Evolutionary conservation across 139 green algal genomes (phyloP).

Genomic region (Tetradesmus lagerheimii): DNA sequence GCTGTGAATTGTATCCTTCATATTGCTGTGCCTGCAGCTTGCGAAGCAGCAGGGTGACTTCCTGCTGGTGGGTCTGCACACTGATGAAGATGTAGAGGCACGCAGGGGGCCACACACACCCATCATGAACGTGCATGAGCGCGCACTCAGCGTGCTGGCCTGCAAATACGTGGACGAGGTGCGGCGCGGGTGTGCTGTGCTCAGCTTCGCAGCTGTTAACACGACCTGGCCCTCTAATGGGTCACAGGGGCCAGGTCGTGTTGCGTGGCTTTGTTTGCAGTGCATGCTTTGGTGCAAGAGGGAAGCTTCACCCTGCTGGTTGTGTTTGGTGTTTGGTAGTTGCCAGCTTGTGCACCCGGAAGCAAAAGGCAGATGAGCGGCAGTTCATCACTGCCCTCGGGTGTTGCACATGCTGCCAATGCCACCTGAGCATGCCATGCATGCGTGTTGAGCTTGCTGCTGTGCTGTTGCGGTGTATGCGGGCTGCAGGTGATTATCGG

Average conservation of each 20-base stretch:
- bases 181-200: neutral
- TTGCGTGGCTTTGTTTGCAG: too few species aligned
- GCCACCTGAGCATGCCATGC: neutral
- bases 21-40: constrained; percentile 42
- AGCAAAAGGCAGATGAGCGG: too few species aligned
- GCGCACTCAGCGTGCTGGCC: constrained; percentile 93
- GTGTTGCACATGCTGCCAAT: neutral
- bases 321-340: neutral
- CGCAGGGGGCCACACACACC: constrained; percentile 90
- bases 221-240: too few species aligned
- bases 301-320: neutral
- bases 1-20: too few species aligned
- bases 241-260: too few species aligned
- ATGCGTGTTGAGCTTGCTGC: neutral
- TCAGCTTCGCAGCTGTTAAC: too few species aligned
- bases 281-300: too few species aligned
- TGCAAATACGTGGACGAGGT: constrained; percentile 98
- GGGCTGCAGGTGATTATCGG: constrained; percentile 56
- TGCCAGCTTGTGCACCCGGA: too few species aligned
- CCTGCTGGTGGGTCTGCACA: constrained; percentile 97
- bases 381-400: too few species aligned
- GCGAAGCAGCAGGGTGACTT: constrained; percentile 93
- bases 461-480: neutral
- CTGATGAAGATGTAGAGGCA: constrained; percentile 90
- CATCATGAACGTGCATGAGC: constrained; percentile 99